Percentiles rank a stretch among this genome's conserved stretches.
Conservation (phyloP, 177 flowering plant species). For the Vitis hybrid region DNA sequence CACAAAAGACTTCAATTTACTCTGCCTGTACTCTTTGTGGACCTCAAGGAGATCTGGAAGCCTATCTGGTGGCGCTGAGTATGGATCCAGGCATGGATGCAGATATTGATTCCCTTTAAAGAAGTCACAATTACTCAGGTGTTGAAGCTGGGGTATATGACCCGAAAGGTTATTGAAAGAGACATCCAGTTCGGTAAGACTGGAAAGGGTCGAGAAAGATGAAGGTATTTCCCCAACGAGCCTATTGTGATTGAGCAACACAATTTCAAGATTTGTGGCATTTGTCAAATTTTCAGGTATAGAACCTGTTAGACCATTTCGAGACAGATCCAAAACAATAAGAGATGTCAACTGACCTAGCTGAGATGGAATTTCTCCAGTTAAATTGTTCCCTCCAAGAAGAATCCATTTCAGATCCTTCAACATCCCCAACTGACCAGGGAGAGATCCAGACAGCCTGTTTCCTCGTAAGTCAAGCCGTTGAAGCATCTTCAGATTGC, state of each 20-base stretch:
- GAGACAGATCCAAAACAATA: slow-evolving; percentile 50
- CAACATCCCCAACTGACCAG: slow-evolving; percentile 41
- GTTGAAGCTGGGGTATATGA: slow-evolving; percentile 46
- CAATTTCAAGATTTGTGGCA: slow-evolving; percentile 37
- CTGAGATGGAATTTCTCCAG: slow-evolving; percentile 51
- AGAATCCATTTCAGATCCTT: slow-evolving; percentile 38
- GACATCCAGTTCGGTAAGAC: slow-evolving; percentile 45
- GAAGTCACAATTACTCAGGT: slow-evolving; percentile 30
- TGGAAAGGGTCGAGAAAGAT: slow-evolving; percentile 42
- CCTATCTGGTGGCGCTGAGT: slow-evolving; percentile 24
- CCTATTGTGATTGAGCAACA: slow-evolving; percentile 54
- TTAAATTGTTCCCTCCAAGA: slow-evolving; percentile 51
- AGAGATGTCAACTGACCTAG: slow-evolving; percentile 51
- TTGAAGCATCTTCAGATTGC: slow-evolving; percentile 38
- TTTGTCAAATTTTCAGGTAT: slow-evolving; percentile 52
- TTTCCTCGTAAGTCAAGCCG: slow-evolving; percentile 55
- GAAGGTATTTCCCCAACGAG: slow-evolving; percentile 61
- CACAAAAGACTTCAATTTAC: slow-evolving; percentile 28
- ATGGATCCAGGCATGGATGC: slow-evolving; percentile 35
- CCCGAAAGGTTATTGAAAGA: slow-evolving; percentile 77
- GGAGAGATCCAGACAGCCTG: slow-evolving; percentile 50
- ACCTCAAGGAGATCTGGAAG: slow-evolving; percentile 33
- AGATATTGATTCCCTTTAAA: slow-evolving; percentile 49
- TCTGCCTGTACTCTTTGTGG: slow-evolving; percentile 11
- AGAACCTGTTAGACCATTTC: slow-evolving; percentile 42